Evolutionary conservation across 495 filamentous ascomycete species (phyloP), one percentile per base, ranked within the genome.

Genomic region (Penicillium antarcticum): DNA sequence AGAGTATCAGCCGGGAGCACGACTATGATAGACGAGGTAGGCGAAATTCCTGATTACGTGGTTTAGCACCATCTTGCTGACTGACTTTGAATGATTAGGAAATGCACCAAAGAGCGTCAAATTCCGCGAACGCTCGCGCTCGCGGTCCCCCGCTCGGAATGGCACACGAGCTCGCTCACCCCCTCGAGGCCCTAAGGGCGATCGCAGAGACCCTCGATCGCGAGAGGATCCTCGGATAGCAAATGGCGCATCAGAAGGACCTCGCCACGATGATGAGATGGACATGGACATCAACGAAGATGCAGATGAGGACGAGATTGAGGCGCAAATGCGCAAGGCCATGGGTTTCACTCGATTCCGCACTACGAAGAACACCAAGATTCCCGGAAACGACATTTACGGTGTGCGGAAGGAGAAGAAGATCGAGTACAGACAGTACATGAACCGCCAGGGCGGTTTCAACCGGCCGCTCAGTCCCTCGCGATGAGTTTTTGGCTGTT

Each of bases 401-500:
- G 88, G 77, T 5, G 84, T 96, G 24, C 73, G 87, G 51, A 97
- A 95, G 78, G 92, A 95, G 74, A 97, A 95, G 84, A 89, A 89
- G 79, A 88, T 87, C 5, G 83, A 95, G 78, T 97, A 97, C 63
- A 78, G 94, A 63, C 94, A 98, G 80, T 98, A 98, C 67, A 98
- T 98, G 94, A 98, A 98, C 68, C 86, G 94, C 48, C 71, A 84
- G n/a, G 92, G 92, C 39, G 94, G 94, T 37, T 98, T 98, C 78
- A 98, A 98, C 69, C 76, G 94, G 61, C 91, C 94, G 35, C 79
- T 98, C 53, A 84, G 80, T 64, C 84, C 84, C n/a, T 68, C 70
- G 41, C 66, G 72, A 48, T 67, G 56, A 65, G 53, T 23, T 26
- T 47, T 39, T 39, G 38, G 18, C n/a, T 42, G 14, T 31, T 31